These are phyloP conservation scores for Ustilaginoidea virens DNA, from an alignment of 2,329 filamentous ascomycete species.

Conservation along the genomic window DNA sequence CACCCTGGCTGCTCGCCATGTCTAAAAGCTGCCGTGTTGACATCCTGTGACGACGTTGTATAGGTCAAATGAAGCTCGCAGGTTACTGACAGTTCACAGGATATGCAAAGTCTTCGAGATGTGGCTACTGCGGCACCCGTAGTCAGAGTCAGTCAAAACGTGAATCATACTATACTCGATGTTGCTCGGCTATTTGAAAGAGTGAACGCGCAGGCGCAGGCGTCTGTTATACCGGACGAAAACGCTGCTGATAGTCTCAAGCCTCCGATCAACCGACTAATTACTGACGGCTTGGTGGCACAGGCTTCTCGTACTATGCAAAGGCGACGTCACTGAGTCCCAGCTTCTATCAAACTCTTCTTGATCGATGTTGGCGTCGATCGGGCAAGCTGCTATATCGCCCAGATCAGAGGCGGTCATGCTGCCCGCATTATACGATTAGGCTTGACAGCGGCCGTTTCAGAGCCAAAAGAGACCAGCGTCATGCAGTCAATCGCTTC, in stretches of 20 bases:
- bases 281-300: conserved; percentile 11
- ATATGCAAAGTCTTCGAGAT: conserved; percentile 35
- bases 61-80: too few relatives aligned
- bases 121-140: conserved; percentile 35
- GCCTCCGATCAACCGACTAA: conserved; percentile 7
- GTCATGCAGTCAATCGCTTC: conserved; percentile 63
- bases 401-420: conserved; percentile 63
- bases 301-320: conserved; percentile 62
- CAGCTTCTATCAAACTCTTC: conserved; percentile 52
- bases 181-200: too few relatives aligned
- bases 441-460: conserved; percentile 52
- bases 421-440: conserved; percentile 84
- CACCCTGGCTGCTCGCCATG: too few relatives aligned
- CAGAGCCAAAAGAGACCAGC: conserved; percentile 54
- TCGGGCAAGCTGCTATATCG: conserved; percentile 60
- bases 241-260: background rate
- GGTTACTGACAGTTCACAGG: conserved; percentile 18
- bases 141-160: conserved; percentile 36
- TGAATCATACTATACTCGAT: conserved; percentile 8
- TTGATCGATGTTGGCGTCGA: conserved; percentile 66
- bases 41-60: too few relatives aligned
- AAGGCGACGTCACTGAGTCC: conserved; percentile 44
- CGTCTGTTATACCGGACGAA: too few relatives aligned
- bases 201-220: too few relatives aligned
- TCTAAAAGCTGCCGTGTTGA: too few relatives aligned